Conservation (phyloP, 2,329 filamentous ascomycete genomes). For the Stagonosporopsis rhizophila region DNA sequence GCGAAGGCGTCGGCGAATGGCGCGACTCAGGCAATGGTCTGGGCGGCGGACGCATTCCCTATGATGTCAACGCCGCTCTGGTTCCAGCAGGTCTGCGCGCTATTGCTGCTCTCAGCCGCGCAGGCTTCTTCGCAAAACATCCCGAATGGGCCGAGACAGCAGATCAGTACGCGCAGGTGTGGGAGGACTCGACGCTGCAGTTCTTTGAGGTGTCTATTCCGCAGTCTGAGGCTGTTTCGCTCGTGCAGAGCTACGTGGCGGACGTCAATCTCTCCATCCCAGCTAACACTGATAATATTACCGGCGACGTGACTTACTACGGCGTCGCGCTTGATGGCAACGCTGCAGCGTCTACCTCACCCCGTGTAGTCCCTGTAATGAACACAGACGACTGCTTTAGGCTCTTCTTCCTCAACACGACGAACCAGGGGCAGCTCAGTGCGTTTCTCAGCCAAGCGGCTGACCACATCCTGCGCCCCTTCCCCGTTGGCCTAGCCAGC, state of each 20-base stretch:
- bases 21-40: slow-evolving; percentile 67
- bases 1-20: slow-evolving; percentile 67
- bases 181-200: slow-evolving; percentile 66
- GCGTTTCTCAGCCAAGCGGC: slow-evolving; percentile 64
- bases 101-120: slow-evolving; percentile 60
- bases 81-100: slow-evolving; percentile 67
- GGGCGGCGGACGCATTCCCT: slow-evolving; percentile 68
- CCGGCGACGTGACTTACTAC: slow-evolving; percentile 60
- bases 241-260: slow-evolving; percentile 59
- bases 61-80: slow-evolving; percentile 69
- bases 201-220: slow-evolving; percentile 63
- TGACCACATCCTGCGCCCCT: slow-evolving; percentile 63
- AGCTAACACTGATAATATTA: slow-evolving; percentile 52
- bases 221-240: slow-evolving; percentile 52
- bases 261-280: slow-evolving; percentile 55
- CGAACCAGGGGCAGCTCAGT: slow-evolving; percentile 64
- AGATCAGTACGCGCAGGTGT: slow-evolving; percentile 62
- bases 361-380: slow-evolving; percentile 62
- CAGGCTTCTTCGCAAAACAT: slow-evolving; percentile 60
- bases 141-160: slow-evolving; percentile 53
- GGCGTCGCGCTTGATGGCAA: slow-evolving; percentile 63
- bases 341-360: slow-evolving; percentile 41
- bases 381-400: slow-evolving; percentile 71
- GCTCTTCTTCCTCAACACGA: slow-evolving; percentile 67
- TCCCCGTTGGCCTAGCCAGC: slow-evolving; percentile 65